Base-by-base conservation (phyloP, 345 rosid genomes). In the Citrus medica region DNA sequence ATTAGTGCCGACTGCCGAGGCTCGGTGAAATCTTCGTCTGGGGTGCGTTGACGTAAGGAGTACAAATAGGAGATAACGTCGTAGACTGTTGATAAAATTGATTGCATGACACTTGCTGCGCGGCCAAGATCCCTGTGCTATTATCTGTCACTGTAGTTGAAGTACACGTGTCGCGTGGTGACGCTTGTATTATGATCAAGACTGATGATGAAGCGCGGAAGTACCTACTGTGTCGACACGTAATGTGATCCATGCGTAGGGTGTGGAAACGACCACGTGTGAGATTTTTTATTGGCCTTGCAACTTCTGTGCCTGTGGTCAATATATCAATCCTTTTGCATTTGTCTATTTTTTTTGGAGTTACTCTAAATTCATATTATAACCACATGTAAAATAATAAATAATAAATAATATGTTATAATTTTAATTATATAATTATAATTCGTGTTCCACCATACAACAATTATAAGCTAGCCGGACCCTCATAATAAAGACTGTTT, bases 31-130 rank as follows among this genome's bases (percentile, higher is more conserved):
- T 19, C 10, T 33, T 1, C 2, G 27, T 58, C n/a, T n/a, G 13
- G 27, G 40, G 10, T 19, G 5, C 48, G 14, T 69, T n/a, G 66
- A 32, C 65, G 32, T 22, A 37, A n/a, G 2, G 28, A 2, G 42
- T 38, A 38, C 2, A 0, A 7, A 2, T 7, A 2, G 1, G 6
- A n/a, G 32, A 65, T 25, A 74, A 19, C 22, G n/a, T 0, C 12
- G 28, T 27, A 17, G 5, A 66, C 55, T 17, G 56, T 55, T 1
- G 33, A 56, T 3, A 22, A 13, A 64, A 33, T 25, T 70, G 32
- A 22, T 40, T 71, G n/a, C 51, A 40, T 78, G 77, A 40, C 9
- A 40, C 13, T 30, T 32, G 33, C 73, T 68, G 60, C 65, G 56
- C 58, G 79, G 74, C 77, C 19, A 56, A 38, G 48, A 9, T 70